phyloP scores from a whole-genome alignment of 805 yeast species.

The Wickerhamiella hasegawae region DNA sequence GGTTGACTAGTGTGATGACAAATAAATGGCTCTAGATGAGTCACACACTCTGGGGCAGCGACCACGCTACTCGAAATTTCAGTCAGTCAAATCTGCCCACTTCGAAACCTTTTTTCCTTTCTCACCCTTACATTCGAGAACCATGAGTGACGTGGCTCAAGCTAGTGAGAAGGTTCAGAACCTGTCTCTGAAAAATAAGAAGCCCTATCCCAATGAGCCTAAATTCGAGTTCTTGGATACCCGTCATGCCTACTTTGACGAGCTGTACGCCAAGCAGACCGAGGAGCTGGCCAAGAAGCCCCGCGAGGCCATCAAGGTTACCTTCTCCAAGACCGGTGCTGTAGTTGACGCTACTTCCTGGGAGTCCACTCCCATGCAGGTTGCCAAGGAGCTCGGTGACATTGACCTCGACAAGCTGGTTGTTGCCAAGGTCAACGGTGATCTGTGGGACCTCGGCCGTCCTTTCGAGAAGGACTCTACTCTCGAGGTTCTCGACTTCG shows the following conservation, averaged over 20 bases:
- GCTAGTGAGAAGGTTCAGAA: conserved; percentile 8
- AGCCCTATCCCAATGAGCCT: conserved; percentile 32
- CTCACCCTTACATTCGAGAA: no score
- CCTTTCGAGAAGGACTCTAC: conserved; percentile 61
- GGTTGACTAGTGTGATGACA: no score
- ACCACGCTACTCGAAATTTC: no score
- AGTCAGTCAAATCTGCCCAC: no score
- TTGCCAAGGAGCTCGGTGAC: conserved; percentile 72
- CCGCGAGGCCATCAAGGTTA: conserved; percentile 53
- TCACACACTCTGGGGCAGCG: no score
- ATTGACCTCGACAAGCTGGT: conserved; percentile 80
- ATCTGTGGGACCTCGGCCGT: conserved; percentile 89
- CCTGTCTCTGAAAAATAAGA: conserved; percentile 7
- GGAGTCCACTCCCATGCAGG: conserved; percentile 81
- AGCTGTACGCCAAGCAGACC: conserved; percentile 62
- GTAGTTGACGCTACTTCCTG: conserved; percentile 63
- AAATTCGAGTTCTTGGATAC: conserved; percentile 72
- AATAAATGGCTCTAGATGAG: no score
- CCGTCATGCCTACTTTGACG: conserved; percentile 64
- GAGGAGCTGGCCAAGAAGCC: conserved; percentile 48
- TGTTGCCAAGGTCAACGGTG: conserved; percentile 79
- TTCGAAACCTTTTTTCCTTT: no score
- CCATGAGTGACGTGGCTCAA: conserved; percentile 3
- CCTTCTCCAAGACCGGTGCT: conserved; percentile 68
- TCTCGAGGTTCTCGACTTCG: conserved; percentile 79